Percentiles rank a stretch among this genome's conserved stretches.
Evolutionary conservation across 1,139 yeast genomes (phyloP).

Genomic region (Suzukiozyma palmioleophila): DNA sequence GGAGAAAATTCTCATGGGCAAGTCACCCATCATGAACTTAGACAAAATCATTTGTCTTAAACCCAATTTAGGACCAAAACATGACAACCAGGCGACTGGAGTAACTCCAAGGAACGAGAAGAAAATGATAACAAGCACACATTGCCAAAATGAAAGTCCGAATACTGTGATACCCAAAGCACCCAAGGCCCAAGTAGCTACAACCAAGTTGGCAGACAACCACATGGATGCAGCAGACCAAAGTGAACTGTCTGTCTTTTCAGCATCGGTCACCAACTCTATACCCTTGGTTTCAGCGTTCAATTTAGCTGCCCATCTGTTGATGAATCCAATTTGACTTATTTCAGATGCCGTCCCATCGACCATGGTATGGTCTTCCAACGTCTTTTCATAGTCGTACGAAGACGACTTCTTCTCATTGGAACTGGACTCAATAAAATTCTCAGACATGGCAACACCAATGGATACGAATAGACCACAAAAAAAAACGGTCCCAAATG

Average conservation of each 20-base stretch:
- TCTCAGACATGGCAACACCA: slow-evolving; percentile 1
- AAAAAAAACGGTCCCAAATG: background rate
- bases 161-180: slow-evolving; percentile 66
- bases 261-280: slow-evolving; percentile 64
- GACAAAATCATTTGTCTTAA: slow-evolving; percentile 85
- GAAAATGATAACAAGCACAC: slow-evolving; percentile 59
- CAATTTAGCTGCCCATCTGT: slow-evolving; percentile 30
- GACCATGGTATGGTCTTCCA: slow-evolving; percentile 4
- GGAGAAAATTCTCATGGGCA: slow-evolving; percentile 73
- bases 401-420: slow-evolving; percentile 7
- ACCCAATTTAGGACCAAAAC: slow-evolving; percentile 82
- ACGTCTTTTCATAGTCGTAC: slow-evolving; percentile 6
- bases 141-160: slow-evolving; percentile 60
- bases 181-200: slow-evolving; percentile 81
- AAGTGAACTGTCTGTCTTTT: slow-evolving; percentile 56
- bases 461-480: background rate
- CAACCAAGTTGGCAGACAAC: slow-evolving; percentile 87
- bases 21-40: slow-evolving; percentile 72
- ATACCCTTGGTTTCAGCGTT: slow-evolving; percentile 68
- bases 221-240: slow-evolving; percentile 84
- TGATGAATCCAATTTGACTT: slow-evolving; percentile 12
- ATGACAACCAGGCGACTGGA: slow-evolving; percentile 79
- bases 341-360: background rate
- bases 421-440: background rate
- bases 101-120: slow-evolving; percentile 68